These are phyloP conservation scores for Astraeus odoratus DNA, from an alignment of 768 basidiomycete species.

Conservation along the genomic window DNA sequence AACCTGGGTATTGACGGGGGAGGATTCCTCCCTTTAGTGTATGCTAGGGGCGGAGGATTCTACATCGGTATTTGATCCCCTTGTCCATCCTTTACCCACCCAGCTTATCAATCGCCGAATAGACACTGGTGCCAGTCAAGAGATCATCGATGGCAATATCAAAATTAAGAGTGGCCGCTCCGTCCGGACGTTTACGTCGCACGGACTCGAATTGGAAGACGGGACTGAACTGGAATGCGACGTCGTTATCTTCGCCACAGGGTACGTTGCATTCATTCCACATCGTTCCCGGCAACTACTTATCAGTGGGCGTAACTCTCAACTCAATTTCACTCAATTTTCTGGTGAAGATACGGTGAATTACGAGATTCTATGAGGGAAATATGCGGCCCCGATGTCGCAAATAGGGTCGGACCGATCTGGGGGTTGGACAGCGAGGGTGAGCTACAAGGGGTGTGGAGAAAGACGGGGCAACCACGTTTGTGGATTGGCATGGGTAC, in stretches of 20 bases:
- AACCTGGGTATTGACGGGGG: constrained; percentile 33
- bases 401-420: constrained; percentile 40
- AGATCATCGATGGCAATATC: constrained; percentile 44
- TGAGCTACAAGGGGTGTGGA: constrained; percentile 42
- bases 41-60: constrained; percentile 29
- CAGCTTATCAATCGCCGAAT: not conserved
- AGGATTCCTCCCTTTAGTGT: constrained; percentile 27
- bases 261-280: constrained; percentile 15
- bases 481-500: constrained; percentile 23
- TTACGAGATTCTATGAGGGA: constrained; percentile 31
- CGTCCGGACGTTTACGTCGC: constrained; percentile 22
- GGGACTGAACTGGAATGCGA: constrained; percentile 22
- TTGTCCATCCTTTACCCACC: not conserved
- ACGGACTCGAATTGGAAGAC: constrained; percentile 24
- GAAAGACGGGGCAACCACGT: constrained; percentile 30
- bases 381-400: constrained; percentile 43
- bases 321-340: not conserved
- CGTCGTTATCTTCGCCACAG: constrained; percentile 28
- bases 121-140: constrained; percentile 36
- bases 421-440: constrained; percentile 66
- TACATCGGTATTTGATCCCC: constrained; percentile 32
- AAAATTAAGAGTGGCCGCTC: constrained; percentile 37
- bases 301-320: no score
- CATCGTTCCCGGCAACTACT: no score
- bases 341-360: constrained; percentile 37